Evolutionary conservation across 2,329 filamentous ascomycete genomes (phyloP), one percentile per base, ranked within the genome.

Genomic region (Trichoderma atroviride): DNA sequence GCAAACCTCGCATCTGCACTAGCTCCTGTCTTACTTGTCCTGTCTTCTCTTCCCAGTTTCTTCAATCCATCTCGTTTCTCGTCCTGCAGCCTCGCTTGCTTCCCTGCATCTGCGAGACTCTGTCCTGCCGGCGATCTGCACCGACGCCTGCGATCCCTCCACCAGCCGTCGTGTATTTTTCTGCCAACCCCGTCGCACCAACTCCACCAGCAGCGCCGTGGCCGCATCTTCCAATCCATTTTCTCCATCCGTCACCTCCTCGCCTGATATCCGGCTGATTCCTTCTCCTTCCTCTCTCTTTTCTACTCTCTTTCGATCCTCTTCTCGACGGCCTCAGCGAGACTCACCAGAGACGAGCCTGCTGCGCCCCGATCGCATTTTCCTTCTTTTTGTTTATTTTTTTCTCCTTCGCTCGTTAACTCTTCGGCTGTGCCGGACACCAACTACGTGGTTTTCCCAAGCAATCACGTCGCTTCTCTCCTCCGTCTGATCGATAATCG

Each of bases 341-440:
- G 29, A 56, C 52, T 57, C 52, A 29, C 52, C 29, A 69, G 33
- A 43, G 16, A 43, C 19, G 40, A 35, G 33, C 47, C 29, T 40
- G 53, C 43, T 19, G 22, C 52, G 52, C 27, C 64, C 29, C 55
- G 27, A 56, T 52, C 55, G 59, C 66, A 13, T 50, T 69, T 60
- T 19, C 55, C 22, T 61, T 35, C 31, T 68, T 59, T 68, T 59
- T 19, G n/a, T 59, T 40, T 50, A 14, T 22, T 62, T 35, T 27
- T 57, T 59, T 58, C 50, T 14, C 59, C 56, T 69, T 59, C 68
- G 40, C 62, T 60, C 62, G 43, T 58, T 61, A 56, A 52, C 52
- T 37, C 37, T 47, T 69, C 68, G 68, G 68, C 68, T 66, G 68
- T 62, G 68, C 68, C 61, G 68, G 68, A 63, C 68, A 64, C 40